phyloP scores from a whole-genome alignment of 306 rosid genomes.

The Lathyrus sativus region DNA sequence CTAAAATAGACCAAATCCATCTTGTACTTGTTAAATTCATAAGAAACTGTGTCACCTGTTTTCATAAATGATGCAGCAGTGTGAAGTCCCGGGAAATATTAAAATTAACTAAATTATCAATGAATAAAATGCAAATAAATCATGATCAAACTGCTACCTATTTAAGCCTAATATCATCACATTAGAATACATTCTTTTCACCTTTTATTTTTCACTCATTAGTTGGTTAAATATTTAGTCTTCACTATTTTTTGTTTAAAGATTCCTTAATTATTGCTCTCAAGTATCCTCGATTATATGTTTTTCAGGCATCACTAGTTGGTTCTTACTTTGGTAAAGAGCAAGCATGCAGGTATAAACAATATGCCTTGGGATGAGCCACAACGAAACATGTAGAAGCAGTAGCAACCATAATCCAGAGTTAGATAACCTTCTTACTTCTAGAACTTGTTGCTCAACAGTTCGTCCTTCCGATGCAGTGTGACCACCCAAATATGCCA shows the following conservation, averaged over 20 bases:
- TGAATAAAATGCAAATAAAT: conserved; percentile 14
- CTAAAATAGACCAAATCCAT: conserved; percentile 28
- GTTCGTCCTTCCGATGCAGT: conserved; percentile 70
- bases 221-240: conserved; percentile 22
- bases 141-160: conserved; percentile 16
- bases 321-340: conserved; percentile 34
- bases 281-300: conserved; percentile 8
- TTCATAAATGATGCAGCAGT: conserved; percentile 21
- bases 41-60: neutral
- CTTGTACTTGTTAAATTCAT: conserved; percentile 13
- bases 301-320: conserved; percentile 25
- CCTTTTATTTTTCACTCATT: conserved; percentile 14
- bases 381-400: conserved; percentile 32
- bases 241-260: conserved; percentile 16
- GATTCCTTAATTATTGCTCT: conserved; percentile 11
- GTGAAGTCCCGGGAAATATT: conserved; percentile 4
- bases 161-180: conserved; percentile 27
- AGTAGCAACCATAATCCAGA: conserved; percentile 40
- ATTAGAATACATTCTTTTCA: conserved; percentile 30
- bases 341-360: conserved; percentile 35
- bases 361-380: conserved; percentile 27
- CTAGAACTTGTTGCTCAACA: conserved; percentile 86
- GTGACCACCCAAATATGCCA: conserved; percentile 85
- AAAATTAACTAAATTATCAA: conserved; percentile 21
- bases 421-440: conserved; percentile 64